Evolutionary conservation across 345 rosid genomes (phyloP).

Genomic region (Eutrema yunnanense): DNA sequence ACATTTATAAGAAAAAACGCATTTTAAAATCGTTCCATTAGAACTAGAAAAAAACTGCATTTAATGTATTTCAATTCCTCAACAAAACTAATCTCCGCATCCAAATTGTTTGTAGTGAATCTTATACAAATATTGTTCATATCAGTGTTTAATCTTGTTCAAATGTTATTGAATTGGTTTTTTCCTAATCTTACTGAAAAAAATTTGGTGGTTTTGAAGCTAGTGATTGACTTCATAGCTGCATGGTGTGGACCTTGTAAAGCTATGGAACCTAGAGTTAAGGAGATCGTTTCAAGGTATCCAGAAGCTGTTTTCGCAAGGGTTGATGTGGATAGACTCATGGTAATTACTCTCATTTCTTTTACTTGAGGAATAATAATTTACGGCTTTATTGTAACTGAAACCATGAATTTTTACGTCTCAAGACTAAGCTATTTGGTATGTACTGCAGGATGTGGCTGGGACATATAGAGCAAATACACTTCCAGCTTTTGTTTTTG

Average conservation of each 20-base stretch:
- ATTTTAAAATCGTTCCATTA: neutral
- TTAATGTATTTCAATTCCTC: neutral
- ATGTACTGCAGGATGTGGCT: constrained; percentile 45
- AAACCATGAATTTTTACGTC: neutral
- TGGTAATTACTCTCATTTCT: constrained; percentile 25
- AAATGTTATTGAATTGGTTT: neutral
- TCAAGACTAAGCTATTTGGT: constrained; percentile 1
- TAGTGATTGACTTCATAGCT: constrained; percentile 75
- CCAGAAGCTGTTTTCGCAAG: constrained; percentile 50
- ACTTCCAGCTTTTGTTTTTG: constrained; percentile 56
- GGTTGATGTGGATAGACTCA: constrained; percentile 61
- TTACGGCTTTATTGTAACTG: neutral
- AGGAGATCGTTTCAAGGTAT: constrained; percentile 46
- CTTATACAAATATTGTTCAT: neutral
- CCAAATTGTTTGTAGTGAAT: neutral
- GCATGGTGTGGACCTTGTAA: constrained; percentile 85
- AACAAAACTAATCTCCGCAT: neutral
- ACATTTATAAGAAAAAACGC: neutral
- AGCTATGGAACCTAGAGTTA: constrained; percentile 46
- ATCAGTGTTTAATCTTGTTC: neutral
- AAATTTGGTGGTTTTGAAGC: constrained; percentile 30
- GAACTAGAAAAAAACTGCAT: neutral
- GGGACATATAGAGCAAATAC: constrained; percentile 34
- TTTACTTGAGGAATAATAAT: neutral
- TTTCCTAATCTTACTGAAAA: neutral